phyloP scores from a whole-genome alignment of 306 rosid species.

The Castanea crenata region DNA sequence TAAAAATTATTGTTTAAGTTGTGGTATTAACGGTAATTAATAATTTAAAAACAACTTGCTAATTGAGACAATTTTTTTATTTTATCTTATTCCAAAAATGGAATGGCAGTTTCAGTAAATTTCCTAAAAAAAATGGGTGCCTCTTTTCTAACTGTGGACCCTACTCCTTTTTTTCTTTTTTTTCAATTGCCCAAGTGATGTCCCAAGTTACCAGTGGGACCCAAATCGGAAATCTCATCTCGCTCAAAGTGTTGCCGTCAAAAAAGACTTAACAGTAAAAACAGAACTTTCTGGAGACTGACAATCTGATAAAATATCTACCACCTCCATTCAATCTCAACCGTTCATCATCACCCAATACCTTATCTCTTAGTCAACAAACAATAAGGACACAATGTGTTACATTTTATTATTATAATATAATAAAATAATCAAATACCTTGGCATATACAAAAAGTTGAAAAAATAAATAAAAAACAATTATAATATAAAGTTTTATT shows the following conservation, averaged over 20 bases:
- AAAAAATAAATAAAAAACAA: background rate
- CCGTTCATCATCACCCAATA: conserved; percentile 41
- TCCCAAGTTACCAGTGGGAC: background rate
- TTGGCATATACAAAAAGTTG: background rate
- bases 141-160: background rate
- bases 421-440: background rate
- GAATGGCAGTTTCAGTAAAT: background rate
- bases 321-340: conserved; percentile 41
- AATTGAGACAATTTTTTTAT: no score
- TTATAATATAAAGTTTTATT: background rate
- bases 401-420: conserved; percentile 1
- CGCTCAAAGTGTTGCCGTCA: background rate
- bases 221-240: background rate
- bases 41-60: no score
- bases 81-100: background rate
- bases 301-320: conserved; percentile 53
- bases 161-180: background rate
- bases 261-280: conserved; percentile 26
- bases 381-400: background rate
- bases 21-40: no score
- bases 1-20: no score
- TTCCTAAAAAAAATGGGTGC: background rate
- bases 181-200: background rate
- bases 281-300: conserved; percentile 86
- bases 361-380: background rate